Base-by-base conservation (phyloP, 1,284 basidiomycete genomes). In the Puccinia coronata region DNA sequence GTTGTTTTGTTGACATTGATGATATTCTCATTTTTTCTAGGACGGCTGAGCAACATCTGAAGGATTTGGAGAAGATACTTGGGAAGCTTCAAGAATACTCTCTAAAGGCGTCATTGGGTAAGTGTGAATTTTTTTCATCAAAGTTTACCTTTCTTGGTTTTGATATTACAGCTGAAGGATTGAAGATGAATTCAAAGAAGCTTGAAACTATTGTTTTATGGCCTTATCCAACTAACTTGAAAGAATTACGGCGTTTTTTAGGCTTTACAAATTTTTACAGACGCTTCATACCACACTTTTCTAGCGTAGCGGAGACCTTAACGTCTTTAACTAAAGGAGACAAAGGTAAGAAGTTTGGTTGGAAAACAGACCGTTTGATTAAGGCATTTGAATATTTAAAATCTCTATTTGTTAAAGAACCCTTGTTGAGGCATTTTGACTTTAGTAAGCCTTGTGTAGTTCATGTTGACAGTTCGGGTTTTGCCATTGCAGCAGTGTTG, bases 1-100 rank as follows among this genome's bases (percentile, higher is more conserved):
- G 65, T 59, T 77, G 31, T n/a, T n/a, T n/a, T n/a, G n/a, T n/a
- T n/a, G 65, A 65, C 34, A 47, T 77, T 61, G 75, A 77, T 39
- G 34, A 77, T 67, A 77, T 77, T 53, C n/a, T 77, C 3, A 53
- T 77, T 25, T 49, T 67, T 67, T 41, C 9, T 65, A 77, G 31
- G 43, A 63, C 57, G 4, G 4, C 5, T 3, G 18, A 65, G 16
- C 18, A 77, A 4, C 61, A 77, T 67, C 23, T 34, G n/a, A 77
- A 28, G 8, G 57, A 77, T 67, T 28, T 77, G 14, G 23, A 39
- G 28, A 74, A 28, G 12, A 51, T 74, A 12, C n/a, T 57, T 4
- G 14, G 8, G 16, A 74, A 75, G n/a, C 43, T 75, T 3, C 34
- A 20, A 14, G 3, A 61, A 11, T 18, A 75, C 31, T 41, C 31